Evolutionary conservation across 208 protist genomes (phyloP).

Genomic region (Blastocrithidia nonstop): DNA sequence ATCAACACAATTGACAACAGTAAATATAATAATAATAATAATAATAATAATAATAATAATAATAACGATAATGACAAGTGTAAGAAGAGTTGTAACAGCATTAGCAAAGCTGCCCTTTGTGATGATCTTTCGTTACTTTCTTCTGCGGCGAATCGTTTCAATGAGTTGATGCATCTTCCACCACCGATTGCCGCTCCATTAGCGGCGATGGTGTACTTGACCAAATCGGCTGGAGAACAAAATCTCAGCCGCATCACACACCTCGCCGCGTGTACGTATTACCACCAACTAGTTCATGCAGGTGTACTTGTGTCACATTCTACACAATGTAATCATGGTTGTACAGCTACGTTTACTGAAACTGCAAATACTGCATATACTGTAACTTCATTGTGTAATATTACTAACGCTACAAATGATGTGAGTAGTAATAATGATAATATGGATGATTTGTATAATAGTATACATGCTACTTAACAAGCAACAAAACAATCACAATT

Average conservation of each 20-base stretch:
- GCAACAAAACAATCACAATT: neutral
- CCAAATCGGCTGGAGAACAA: constrained; percentile 76
- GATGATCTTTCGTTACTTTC: neutral
- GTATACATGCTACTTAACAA: too few species aligned
- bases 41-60: constrained; percentile 1
- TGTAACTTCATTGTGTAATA: neutral
- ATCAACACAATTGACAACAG: constrained; percentile 5
- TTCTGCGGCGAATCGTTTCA: constrained; percentile 3
- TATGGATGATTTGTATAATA: neutral
- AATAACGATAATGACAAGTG: constrained; percentile 24
- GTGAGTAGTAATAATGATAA: constrained; percentile 1
- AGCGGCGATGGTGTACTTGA: constrained; percentile 68
- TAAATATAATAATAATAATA: neutral
- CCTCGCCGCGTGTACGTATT: constrained; percentile 70
- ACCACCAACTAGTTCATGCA: constrained; percentile 56
- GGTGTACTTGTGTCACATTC: constrained; percentile 29
- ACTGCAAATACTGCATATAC: constrained; percentile 3
- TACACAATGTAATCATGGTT: constrained; percentile 5
- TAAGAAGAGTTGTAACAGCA: constrained; percentile 7
- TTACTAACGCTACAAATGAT: constrained; percentile 6
- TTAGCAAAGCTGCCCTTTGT: constrained; percentile 6
- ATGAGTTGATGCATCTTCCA: constrained; percentile 21
- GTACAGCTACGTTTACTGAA: neutral
- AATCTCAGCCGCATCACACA: constrained; percentile 64
- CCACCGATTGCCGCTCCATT: constrained; percentile 57